These are phyloP conservation scores for Myxozyma mucilagina DNA, from an alignment of 805 yeast species.

Conservation along the genomic window DNA sequence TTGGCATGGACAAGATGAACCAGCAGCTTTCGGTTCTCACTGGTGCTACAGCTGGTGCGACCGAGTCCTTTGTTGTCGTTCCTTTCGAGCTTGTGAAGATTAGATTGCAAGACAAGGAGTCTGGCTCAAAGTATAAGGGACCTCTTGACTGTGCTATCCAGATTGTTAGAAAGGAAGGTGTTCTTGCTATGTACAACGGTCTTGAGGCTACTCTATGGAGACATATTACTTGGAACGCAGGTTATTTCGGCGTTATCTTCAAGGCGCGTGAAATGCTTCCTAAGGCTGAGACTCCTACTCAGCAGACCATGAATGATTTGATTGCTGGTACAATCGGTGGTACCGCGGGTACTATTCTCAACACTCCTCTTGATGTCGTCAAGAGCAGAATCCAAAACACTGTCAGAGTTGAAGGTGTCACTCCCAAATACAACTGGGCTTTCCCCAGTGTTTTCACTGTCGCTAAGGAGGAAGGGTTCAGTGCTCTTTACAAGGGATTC, in stretches of 20 bases:
- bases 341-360: conserved; percentile 89
- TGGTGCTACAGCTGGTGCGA: conserved; percentile 98
- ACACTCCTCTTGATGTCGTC: conserved; percentile 94
- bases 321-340: conserved; percentile 96
- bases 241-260: conserved; percentile 93
- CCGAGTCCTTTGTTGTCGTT: conserved; percentile 94
- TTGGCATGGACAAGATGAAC: conserved; percentile 67
- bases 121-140: conserved; percentile 66
- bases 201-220: conserved; percentile 97
- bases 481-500: conserved; percentile 92
- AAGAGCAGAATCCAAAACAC: conserved; percentile 91
- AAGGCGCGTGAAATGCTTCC: conserved; percentile 82
- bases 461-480: conserved; percentile 86
- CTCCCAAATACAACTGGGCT: conserved; percentile 90
- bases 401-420: conserved; percentile 64
- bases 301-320: conserved; percentile 82
- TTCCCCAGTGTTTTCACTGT: conserved; percentile 73
- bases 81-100: conserved; percentile 97
- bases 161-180: conserved; percentile 74
- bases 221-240: conserved; percentile 96
- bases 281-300: conserved; percentile 64
- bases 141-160: conserved; percentile 78
- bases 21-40: conserved; percentile 86
- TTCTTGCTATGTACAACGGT: conserved; percentile 85
- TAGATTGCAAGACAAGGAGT: conserved; percentile 84